These are phyloP conservation scores for Pyricularia sp. DNA, from an alignment of 2,329 filamentous ascomycete species.

Conservation along the genomic window DNA sequence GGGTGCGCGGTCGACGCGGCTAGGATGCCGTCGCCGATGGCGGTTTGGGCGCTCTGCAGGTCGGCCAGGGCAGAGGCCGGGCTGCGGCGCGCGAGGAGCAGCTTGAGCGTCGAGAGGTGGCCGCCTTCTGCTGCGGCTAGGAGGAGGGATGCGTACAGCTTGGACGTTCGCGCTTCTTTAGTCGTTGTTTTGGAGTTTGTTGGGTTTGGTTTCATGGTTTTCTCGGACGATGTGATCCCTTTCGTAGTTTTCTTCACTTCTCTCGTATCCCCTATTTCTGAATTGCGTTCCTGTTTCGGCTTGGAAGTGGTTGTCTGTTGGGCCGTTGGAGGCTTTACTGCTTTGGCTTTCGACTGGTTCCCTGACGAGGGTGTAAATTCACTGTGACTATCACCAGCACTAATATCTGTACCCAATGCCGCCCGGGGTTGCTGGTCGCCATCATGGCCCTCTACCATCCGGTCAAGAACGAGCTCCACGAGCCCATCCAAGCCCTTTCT, in stretches of 20 bases:
- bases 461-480: conserved; percentile 9
- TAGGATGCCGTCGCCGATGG: conserved; percentile 13
- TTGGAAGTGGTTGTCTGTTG: not conserved
- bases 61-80: conserved; percentile 10
- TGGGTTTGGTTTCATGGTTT: not conserved
- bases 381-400: not conserved
- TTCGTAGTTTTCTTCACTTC: not conserved
- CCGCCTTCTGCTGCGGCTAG: conserved; percentile 17
- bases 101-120: conserved; percentile 13
- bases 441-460: not conserved
- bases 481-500: conserved; percentile 16
- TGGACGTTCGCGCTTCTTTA: not conserved
- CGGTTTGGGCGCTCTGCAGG: conserved; percentile 9
- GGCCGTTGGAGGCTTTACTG: not conserved
- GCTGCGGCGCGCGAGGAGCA: conserved; percentile 13
- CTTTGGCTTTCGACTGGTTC: not conserved
- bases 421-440: not conserved
- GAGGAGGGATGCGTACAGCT: conserved; percentile 7
- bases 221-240: not conserved
- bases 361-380: not conserved
- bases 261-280: not conserved
- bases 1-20: conserved; percentile 11
- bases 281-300: not conserved
- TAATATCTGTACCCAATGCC: not conserved
- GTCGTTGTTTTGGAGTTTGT: not conserved